phyloP scores from a whole-genome alignment of 371 early-diverging fungal species.

The Rozella allomycis region DNA sequence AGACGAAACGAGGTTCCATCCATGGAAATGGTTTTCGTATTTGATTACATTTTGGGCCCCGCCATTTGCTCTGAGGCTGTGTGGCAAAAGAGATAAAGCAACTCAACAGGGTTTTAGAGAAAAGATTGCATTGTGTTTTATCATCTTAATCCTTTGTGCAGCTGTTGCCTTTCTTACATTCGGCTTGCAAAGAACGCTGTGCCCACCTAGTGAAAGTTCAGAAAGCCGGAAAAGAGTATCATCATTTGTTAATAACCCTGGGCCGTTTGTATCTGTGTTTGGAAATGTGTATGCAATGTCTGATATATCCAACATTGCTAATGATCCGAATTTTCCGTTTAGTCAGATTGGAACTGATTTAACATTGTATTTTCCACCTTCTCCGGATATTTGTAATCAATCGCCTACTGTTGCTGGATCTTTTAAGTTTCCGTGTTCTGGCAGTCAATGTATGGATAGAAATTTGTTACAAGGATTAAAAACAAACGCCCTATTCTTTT shows the following conservation, averaged over 20 bases:
- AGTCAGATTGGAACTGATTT: not conserved
- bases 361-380: not conserved
- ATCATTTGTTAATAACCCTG: not conserved
- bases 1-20: too few species aligned
- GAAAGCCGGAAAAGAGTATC: not conserved
- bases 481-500: not conserved
- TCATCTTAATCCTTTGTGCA: slow-evolving; percentile 6
- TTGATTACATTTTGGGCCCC: too few species aligned
- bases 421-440: not conserved
- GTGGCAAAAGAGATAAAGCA: not conserved
- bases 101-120: slow-evolving; percentile 9
- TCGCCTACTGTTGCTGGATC: not conserved
- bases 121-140: slow-evolving; percentile 7
- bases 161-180: slow-evolving; percentile 7
- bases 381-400: too few species aligned
- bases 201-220: not conserved
- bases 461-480: not conserved
- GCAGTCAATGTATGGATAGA: not conserved
- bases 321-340: not conserved
- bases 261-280: not conserved
- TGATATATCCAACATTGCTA: not conserved
- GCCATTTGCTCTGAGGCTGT: too few species aligned
- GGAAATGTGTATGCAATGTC: not conserved
- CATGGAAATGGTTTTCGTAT: too few species aligned
- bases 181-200: not conserved